Base-by-base conservation (phyloP, 2,329 filamentous ascomycete genomes). In the Graphilbum fragrans region DNA sequence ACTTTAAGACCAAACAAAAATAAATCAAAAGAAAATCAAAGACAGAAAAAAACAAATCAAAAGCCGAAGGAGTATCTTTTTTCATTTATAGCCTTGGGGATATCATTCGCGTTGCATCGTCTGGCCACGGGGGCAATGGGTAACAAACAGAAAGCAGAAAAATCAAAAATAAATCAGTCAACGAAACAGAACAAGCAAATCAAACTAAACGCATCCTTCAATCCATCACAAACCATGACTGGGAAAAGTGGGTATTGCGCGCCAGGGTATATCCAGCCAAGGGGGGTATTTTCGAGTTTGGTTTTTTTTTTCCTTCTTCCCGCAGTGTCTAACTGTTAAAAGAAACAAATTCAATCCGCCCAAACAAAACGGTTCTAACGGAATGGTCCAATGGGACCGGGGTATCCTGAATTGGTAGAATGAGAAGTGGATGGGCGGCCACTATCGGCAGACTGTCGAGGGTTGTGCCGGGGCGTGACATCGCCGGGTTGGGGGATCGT, bases 341-440 rank as follows among this genome's bases (percentile, higher is more conserved):
- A 38, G 35, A 38, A 43, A 42, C 50, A 48, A 52, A 47, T 48
- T 48, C 50, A 52, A 53, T 48, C 31, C 47, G 53, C 47, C n/a
- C 14, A 38, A 23, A 21, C 50, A 53, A 50, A 51, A 49, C 56
- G 59, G 67, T 66, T 77, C 80, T 82, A 90, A 83, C 85, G 85
- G 72, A 82, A 86, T 76, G 84, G 82, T 72, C 84, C 85, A 73
- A 87, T 82, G 52, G 83, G 84, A 70, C 79, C 86, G 74, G 86
- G 84, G 84, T 92, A 92, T 86, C 86, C 86, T 78, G 86, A 90
- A 83, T 79, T 78, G 59, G 82, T 84, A 74, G 86, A 94, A 81
- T 94, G 84, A 69, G 86, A 92, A 69, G 86, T 94, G 58, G 84
- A 90, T 61, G 86, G 86, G 59, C 86, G 84, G 61, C 86, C 86